Conservation (phyloP, 1,284 basidiomycete species). For the Naganishia sp. region DNA sequence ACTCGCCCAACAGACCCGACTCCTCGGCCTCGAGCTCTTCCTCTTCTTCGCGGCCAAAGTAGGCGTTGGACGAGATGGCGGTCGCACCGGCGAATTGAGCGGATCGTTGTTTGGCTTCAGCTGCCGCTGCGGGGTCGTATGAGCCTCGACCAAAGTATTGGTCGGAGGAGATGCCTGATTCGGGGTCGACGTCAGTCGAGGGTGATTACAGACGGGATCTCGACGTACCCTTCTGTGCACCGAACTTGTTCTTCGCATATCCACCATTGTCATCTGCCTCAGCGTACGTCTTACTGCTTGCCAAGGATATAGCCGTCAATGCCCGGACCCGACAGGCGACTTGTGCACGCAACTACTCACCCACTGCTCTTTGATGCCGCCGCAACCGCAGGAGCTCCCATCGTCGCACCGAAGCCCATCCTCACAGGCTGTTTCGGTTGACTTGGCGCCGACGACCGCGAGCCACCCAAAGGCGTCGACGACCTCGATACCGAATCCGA, state of each 20-base stretch:
- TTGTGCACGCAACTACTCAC: constrained; percentile 50
- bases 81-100: constrained; percentile 87
- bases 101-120: constrained; percentile 79
- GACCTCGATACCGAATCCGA: constrained; percentile 49
- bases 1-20: constrained; percentile 58
- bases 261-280: constrained; percentile 67
- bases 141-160: constrained; percentile 92
- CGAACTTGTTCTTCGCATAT: constrained; percentile 87
- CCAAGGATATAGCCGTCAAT: not conserved
- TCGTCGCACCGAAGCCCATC: constrained; percentile 83
- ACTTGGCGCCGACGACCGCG: constrained; percentile 43
- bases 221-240: constrained; percentile 70
- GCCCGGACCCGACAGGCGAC: not conserved
- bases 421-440: constrained; percentile 46
- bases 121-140: constrained; percentile 73
- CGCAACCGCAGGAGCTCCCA: constrained; percentile 57
- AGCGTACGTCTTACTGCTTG: constrained; percentile 40
- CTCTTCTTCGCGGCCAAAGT: constrained; percentile 82
- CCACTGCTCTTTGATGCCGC: constrained; percentile 54
- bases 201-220: not conserved
- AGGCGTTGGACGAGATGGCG: constrained; percentile 90
- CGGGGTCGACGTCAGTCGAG: not conserved
- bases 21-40: constrained; percentile 54
- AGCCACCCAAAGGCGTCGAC: constrained; percentile 36
- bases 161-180: constrained; percentile 82